Conservation (phyloP, 179 eudicot genomes). For the Carnegiea gigantea region DNA sequence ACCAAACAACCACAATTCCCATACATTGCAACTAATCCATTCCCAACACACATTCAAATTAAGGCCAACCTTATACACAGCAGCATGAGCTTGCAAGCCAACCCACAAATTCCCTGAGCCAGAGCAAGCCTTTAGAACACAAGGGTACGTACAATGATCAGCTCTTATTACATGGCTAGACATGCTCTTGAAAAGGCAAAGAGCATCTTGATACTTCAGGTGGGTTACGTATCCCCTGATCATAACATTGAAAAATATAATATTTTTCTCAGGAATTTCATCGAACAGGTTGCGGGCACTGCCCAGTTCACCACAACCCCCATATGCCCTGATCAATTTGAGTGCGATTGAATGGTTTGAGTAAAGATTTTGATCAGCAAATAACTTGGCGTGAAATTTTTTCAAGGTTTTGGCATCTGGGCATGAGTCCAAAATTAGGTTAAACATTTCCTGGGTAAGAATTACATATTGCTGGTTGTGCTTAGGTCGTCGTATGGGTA, state of each 20-base stretch:
- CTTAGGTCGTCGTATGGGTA: not conserved
- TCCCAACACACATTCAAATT: slow-evolving; percentile 52
- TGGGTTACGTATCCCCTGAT: slow-evolving; percentile 70
- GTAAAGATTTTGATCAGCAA: slow-evolving; percentile 36
- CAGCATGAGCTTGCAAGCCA: slow-evolving; percentile 65
- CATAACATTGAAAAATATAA: slow-evolving; percentile 67
- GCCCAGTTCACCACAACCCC: slow-evolving; percentile 42
- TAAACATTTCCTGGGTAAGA: slow-evolving; percentile 37
- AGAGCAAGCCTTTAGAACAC: slow-evolving; percentile 71
- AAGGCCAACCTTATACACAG: slow-evolving; percentile 57
- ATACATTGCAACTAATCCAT: slow-evolving; percentile 76
- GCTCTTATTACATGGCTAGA: slow-evolving; percentile 31
- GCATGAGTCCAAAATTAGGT: slow-evolving; percentile 46
- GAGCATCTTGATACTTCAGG: slow-evolving; percentile 44
- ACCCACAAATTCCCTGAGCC: slow-evolving; percentile 44
- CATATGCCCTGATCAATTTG: slow-evolving; percentile 72
- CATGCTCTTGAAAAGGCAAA: slow-evolving; percentile 48
- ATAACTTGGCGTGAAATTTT: slow-evolving; percentile 36
- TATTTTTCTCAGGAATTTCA: slow-evolving; percentile 55
- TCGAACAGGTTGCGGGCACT: slow-evolving; percentile 65
- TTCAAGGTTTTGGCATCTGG: slow-evolving; percentile 48
- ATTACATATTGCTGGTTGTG: slow-evolving; percentile 26
- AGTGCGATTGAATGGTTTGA: slow-evolving; percentile 47
- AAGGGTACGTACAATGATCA: slow-evolving; percentile 77
- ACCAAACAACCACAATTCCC: slow-evolving; percentile 68